A percentile compares a stretch with the other conserved stretches of the same genome.
Conservation (phyloP, 2,329 filamentous ascomycete species). For the Achaetomium macrosporum region DNA sequence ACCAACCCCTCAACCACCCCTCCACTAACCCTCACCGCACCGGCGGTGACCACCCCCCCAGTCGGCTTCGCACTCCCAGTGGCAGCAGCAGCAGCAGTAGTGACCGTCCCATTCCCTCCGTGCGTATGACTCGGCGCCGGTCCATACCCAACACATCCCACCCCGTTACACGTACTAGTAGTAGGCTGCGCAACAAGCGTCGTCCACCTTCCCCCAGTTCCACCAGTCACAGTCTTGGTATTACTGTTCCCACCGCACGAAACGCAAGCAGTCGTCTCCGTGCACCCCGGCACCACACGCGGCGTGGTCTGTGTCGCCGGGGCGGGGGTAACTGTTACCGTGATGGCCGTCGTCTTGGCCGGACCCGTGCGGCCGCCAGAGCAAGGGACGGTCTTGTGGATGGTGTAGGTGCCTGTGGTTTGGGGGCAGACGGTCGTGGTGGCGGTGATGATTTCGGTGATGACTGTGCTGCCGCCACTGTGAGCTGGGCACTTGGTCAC, state of each 20-base stretch:
- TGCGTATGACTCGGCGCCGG: not conserved
- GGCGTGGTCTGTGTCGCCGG: not conserved
- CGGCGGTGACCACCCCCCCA: not conserved
- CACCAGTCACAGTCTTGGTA: too few relatives aligned
- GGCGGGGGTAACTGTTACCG: slow-evolving; percentile 4
- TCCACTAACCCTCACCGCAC: not conserved
- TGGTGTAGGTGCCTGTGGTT: slow-evolving; percentile 16
- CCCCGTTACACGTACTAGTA: not conserved
- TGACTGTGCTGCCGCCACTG: slow-evolving; percentile 8
- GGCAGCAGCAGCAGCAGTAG: not conserved
- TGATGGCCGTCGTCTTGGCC: not conserved
- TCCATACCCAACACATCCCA: too few relatives aligned
- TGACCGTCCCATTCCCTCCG: not conserved
- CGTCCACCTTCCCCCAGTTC: not conserved
- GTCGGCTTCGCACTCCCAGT: not conserved
- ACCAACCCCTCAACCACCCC: not conserved
- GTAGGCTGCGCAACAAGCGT: not conserved
- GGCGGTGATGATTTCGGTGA: slow-evolving; percentile 11
- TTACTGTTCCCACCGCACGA: not conserved
- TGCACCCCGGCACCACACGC: slow-evolving; percentile 2
- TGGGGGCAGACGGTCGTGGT: slow-evolving; percentile 18
- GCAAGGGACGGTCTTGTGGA: slow-evolving; percentile 1
- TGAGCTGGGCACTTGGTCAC: slow-evolving; percentile 14
- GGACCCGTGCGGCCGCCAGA: not conserved
- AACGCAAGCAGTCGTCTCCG: not conserved